These are phyloP conservation scores for Lecanosticta acicola DNA, from an alignment of 2,329 filamentous ascomycete species.

Conservation along the genomic window DNA sequence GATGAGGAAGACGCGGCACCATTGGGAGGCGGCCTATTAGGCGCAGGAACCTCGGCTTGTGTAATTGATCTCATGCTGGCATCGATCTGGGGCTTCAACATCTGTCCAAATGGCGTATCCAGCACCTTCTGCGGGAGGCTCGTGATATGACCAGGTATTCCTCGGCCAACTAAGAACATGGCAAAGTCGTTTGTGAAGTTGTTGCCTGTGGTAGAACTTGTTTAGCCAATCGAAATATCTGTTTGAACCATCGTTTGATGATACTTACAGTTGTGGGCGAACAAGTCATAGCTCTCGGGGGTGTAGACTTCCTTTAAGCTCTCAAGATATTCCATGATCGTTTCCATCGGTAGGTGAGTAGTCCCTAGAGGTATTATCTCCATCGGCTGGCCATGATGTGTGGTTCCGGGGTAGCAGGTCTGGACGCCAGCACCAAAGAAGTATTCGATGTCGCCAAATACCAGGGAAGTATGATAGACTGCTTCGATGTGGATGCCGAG, in stretches of 20 bases:
- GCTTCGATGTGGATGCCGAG: constrained; percentile 75
- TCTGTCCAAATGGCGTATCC: constrained; percentile 78
- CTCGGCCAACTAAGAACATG: constrained; percentile 80
- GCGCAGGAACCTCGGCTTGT: constrained; percentile 49
- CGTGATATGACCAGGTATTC: constrained; percentile 81
- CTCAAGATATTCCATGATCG: constrained; percentile 81
- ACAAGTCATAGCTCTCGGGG: constrained; percentile 73
- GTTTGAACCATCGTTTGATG: background rate
- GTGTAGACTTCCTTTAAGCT: constrained; percentile 80
- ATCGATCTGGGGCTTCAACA: constrained; percentile 74
- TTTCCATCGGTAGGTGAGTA: constrained; percentile 72
- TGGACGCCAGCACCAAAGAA: constrained; percentile 86
- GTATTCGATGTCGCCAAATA: constrained; percentile 80
- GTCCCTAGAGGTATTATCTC: constrained; percentile 67
- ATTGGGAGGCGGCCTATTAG: constrained; percentile 20
- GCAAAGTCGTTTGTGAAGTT: constrained; percentile 92
- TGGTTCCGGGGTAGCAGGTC: constrained; percentile 70
- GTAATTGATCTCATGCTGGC: constrained; percentile 57
- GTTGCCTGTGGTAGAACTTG: constrained; percentile 47
- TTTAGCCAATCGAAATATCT: background rate
- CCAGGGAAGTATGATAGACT: constrained; percentile 89
- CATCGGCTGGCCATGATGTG: constrained; percentile 81
- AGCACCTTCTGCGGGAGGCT: constrained; percentile 81
- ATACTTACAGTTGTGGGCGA: constrained; percentile 68
- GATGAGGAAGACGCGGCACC: constrained; percentile 4